Conservation (phyloP, 805 yeast species). For the Kodamaea leandrae region DNA sequence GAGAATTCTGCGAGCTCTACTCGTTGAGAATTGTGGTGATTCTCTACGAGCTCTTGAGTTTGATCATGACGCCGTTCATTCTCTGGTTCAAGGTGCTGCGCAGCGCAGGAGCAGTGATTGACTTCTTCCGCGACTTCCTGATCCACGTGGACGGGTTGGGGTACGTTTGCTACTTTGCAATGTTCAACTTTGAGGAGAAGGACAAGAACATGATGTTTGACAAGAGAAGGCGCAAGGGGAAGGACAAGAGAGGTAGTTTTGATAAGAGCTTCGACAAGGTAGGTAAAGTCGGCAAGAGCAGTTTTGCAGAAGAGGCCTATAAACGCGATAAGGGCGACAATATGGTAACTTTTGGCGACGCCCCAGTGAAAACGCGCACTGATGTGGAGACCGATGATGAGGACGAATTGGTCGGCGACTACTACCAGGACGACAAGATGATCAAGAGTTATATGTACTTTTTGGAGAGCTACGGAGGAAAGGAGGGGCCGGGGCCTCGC, state of each 20-base stretch:
- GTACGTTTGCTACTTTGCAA: slow-evolving; percentile 89
- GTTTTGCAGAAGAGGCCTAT: not conserved
- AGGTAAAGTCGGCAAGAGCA: slow-evolving; percentile 4
- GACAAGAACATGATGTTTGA: slow-evolving; percentile 44
- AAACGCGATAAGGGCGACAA: too few relatives aligned
- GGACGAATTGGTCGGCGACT: slow-evolving; percentile 27
- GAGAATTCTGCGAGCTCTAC: slow-evolving; percentile 76
- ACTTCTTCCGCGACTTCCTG: slow-evolving; percentile 86
- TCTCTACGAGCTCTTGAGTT: slow-evolving; percentile 74
- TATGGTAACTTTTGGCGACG: too few relatives aligned
- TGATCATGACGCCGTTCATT: slow-evolving; percentile 84
- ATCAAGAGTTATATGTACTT: slow-evolving; percentile 85
- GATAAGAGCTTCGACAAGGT: too few relatives aligned
- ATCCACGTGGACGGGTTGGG: slow-evolving; percentile 94
- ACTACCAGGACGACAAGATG: slow-evolving; percentile 80
- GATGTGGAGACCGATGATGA: slow-evolving; percentile 17
- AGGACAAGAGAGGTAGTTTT: slow-evolving; percentile 14
- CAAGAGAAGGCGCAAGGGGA: slow-evolving; percentile 21
- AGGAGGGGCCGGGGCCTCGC: slow-evolving; percentile 4
- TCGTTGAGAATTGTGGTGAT: slow-evolving; percentile 70
- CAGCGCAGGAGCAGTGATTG: slow-evolving; percentile 72
- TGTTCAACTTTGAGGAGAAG: slow-evolving; percentile 75
- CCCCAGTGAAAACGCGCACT: slow-evolving; percentile 6
- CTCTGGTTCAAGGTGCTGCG: slow-evolving; percentile 80
- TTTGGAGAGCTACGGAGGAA: slow-evolving; percentile 67